Base-by-base conservation (phyloP, 2,329 filamentous ascomycete species). In the Pseudocercospora crystallina region DNA sequence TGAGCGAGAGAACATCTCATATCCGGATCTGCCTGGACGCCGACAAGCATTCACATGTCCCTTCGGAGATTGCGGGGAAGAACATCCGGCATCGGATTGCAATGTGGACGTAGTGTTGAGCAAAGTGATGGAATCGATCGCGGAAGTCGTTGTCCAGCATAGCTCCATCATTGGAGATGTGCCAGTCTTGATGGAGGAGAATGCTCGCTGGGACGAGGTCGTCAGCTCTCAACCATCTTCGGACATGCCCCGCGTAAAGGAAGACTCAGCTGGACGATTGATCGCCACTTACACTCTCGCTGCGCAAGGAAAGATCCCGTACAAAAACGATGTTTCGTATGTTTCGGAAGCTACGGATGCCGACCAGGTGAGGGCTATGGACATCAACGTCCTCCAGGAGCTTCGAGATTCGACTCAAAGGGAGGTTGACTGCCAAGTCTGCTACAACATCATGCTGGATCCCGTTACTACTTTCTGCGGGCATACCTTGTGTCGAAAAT, bases 381-480 rank as follows among this genome's bases (percentile, higher is more conserved):
- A 87, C 53, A 58, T 64, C 4, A 68, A 63, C 8, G 63, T 85
- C 8, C 70, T 90, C 26, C 71, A 77, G 20, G 76, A 75, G 31
- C 65, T 94, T 11, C 82, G 83, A 60, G 80, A 86, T 20, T 73
- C 76, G 1, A 76, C 82, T 2, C 81, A 84, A 53, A 75, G 77
- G 12, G 90, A 95, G 65, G 75, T 95, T 64, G 90, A 96, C 63
- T 96, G 91, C 60, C 89, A 94, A 62, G 84, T 96, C 51, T 96
- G 91, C 71, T 95, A 92, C 68, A 81, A 84, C 35, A 70, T 95
- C 15, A 87, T 92, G 67, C 74, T 90, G 53, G 87, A 95, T 54
- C 90, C 91, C 0, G 75, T 91, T 44, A 96, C 90, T 0, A 95
- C 89, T 0, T 78, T 82, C 1, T 96, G 91, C 62, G 91, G 91